Base-by-base conservation (phyloP, 2,329 filamentous ascomycete genomes). In the Fusarium papillatum region DNA sequence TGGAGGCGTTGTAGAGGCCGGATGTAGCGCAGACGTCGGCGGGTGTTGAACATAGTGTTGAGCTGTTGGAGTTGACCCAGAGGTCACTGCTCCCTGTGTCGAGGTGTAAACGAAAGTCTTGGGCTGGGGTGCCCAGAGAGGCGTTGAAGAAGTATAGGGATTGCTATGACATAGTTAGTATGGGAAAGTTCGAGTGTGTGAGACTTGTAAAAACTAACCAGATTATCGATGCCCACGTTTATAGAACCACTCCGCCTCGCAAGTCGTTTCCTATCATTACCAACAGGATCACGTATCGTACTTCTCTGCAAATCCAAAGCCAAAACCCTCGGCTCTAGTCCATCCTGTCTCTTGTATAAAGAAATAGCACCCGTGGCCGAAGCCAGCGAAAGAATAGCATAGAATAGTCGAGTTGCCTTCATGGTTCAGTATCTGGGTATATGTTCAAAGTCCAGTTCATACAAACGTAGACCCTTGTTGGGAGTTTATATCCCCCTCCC, bases 11-110 rank as follows among this genome's bases (percentile, higher is more conserved):
- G 83, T 95, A 98, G 2, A 91, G 91, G 17, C 94, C 95, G 1
- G 91, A 89, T 22, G 84, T 84, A 8, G 83, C 79, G 80, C 95
- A 97, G 1, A 89, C 88, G 17, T 87, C 80, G 2, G 82, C 81
- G 2, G 81, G 78, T 7, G 82, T 79, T 10, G 81, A 79, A 81
- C 95, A 97, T 19, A 94, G 83, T 1, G 79, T 69, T 1, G 94
- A 96, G 61, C 82, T 83, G 5, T 87, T 85, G 3, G 91, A 89
- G 80, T 97, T 97, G 10, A 93, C 89, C 92, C 92, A 93, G 26
- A 93, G 84, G 79, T 94, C 92, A 77, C 91, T 93, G 83, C 91
- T 93, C 62, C 92, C 92, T 8, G 92, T 94, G 82, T 94, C 92
- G 65, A 94, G 81, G 76, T 93, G 90, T 71, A 93, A 84, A 22